Evolutionary conservation across 164 flowering plant genomes (phyloP).

Genomic region (Akebia trifoliata): DNA sequence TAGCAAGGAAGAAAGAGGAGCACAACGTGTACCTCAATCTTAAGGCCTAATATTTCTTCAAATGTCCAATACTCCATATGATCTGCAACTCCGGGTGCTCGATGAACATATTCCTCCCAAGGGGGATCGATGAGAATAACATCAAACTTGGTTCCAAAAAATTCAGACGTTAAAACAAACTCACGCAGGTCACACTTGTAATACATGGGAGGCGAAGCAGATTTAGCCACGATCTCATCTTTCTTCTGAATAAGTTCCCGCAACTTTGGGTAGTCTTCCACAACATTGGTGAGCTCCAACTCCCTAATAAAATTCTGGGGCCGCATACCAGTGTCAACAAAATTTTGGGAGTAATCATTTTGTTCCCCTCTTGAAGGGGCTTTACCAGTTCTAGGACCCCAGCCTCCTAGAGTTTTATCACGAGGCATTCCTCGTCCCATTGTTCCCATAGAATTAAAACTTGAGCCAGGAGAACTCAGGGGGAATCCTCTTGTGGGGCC

Average conservation of each 20-base stretch:
- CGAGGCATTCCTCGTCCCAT: slow-evolving; percentile 56
- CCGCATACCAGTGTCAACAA: slow-evolving; percentile 97
- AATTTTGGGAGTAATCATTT: slow-evolving; percentile 98
- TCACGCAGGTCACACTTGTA: slow-evolving; percentile 79
- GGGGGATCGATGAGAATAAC: slow-evolving; percentile 98
- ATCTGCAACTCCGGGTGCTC: slow-evolving; percentile 96
- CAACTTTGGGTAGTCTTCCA: slow-evolving; percentile 96
- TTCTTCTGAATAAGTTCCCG: slow-evolving; percentile 97
- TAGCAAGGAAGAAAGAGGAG: neutral
- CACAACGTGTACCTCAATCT: slow-evolving; percentile 75
- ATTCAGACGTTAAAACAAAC: slow-evolving; percentile 72
- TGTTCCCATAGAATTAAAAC: slow-evolving; percentile 46
- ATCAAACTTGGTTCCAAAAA: slow-evolving; percentile 94
- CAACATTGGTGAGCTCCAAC: slow-evolving; percentile 89
- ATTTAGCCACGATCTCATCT: slow-evolving; percentile 90
- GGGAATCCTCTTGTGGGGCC: slow-evolving; percentile 66
- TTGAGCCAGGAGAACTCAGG: slow-evolving; percentile 54
- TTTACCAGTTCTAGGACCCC: slow-evolving; percentile 82
- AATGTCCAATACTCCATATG: slow-evolving; percentile 93
- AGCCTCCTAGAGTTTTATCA: slow-evolving; percentile 60
- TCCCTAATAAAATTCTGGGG: slow-evolving; percentile 97
- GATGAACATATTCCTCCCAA: slow-evolving; percentile 99
- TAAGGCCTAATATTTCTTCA: slow-evolving; percentile 89
- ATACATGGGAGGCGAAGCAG: slow-evolving; percentile 90
- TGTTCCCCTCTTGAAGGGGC: slow-evolving; percentile 99